Evolutionary conservation across 2,329 filamentous ascomycete genomes (phyloP).

Genomic region (Cytospora chrysosperma): DNA sequence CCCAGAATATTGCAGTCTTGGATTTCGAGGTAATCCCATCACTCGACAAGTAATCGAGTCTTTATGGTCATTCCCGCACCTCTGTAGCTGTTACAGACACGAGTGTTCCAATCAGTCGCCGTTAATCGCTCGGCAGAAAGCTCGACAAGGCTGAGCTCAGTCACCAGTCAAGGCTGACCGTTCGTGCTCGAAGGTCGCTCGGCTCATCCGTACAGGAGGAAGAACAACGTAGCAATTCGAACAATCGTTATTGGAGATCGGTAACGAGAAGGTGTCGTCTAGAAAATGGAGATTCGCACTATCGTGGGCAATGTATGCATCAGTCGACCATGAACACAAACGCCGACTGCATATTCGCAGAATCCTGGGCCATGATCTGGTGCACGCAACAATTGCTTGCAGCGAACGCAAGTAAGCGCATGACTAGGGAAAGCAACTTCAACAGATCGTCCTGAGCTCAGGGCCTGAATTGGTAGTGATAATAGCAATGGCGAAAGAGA

Average conservation of each 20-base stretch:
- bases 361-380: background rate
- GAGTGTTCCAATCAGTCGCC: background rate
- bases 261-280: background rate
- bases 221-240: background rate
- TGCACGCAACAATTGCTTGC: conserved; percentile 7
- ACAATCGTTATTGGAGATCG: background rate
- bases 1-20: background rate
- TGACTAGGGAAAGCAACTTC: background rate
- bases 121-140: background rate
- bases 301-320: background rate
- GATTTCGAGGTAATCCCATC: background rate
- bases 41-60: background rate
- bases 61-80: background rate
- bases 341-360: background rate
- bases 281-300: background rate
- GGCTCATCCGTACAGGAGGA: background rate
- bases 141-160: background rate
- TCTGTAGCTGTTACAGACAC: background rate
- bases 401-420: conserved; percentile 3
- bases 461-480: background rate
- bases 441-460: background rate
- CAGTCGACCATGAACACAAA: conserved; percentile 4
- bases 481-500: background rate
- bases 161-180: background rate
- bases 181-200: background rate